These are phyloP conservation scores for Phytophthora lateralis DNA, from an alignment of 352 stramenopile species.

Conservation along the genomic window DNA sequence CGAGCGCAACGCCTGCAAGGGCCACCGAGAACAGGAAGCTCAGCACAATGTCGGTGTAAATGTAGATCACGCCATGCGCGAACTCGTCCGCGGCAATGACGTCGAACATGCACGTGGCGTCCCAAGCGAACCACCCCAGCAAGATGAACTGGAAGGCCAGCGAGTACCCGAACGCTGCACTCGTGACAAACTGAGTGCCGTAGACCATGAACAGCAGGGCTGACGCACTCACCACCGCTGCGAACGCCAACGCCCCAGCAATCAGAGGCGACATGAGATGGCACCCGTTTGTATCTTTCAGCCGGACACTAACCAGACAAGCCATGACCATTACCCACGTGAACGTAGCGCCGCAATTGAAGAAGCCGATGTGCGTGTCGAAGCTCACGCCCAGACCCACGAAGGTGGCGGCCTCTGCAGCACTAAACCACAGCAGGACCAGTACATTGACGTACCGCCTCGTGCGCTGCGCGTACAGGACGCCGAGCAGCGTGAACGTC, in stretches of 20 bases:
- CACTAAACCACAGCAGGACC: slow-evolving; percentile 42
- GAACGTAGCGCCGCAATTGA: slow-evolving; percentile 46
- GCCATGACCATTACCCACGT: slow-evolving; percentile 39
- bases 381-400: slow-evolving; percentile 36
- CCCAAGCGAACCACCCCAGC: slow-evolving; percentile 42
- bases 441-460: slow-evolving; percentile 35
- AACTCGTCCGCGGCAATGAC: slow-evolving; percentile 52
- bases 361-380: slow-evolving; percentile 44
- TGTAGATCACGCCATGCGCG: slow-evolving; percentile 54
- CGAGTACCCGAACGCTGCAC: slow-evolving; percentile 33
- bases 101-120: slow-evolving; percentile 46
- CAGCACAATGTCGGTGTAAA: slow-evolving; percentile 58
- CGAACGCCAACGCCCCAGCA: slow-evolving; percentile 27
- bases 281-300: slow-evolving; percentile 9
- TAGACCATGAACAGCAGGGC: slow-evolving; percentile 30
- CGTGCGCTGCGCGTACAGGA: slow-evolving; percentile 40
- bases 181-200: slow-evolving; percentile 26
- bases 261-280: slow-evolving; percentile 30
- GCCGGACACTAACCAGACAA: slow-evolving; percentile 21
- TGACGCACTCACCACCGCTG: slow-evolving; percentile 17
- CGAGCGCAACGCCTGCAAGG: slow-evolving; percentile 16
- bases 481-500: slow-evolving; percentile 30
- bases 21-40: slow-evolving; percentile 35
- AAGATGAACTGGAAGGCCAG: slow-evolving; percentile 45
- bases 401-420: slow-evolving; percentile 35